Base-by-base conservation (phyloP, 1,284 basidiomycete species). In the Sphagnurus paluster region DNA sequence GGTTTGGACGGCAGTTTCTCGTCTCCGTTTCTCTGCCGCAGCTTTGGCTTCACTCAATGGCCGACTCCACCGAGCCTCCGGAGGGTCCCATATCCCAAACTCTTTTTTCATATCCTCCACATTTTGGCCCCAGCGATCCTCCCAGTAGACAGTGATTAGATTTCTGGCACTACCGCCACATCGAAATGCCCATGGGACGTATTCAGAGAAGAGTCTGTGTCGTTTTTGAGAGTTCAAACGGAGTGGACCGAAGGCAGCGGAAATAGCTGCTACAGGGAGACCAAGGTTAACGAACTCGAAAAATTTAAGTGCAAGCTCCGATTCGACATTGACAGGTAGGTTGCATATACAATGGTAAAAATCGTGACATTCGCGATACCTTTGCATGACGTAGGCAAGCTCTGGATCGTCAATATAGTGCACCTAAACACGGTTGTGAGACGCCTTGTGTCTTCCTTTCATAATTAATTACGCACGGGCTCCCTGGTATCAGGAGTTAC, bases 361-460 rank as follows among this genome's bases (percentile, higher is more conserved):
- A 69, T 98, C 93, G 69, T 98, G 96, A 56, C 90, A 96, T 71
- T 99, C 95, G 29, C 97, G 88, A 66, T 99, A 99, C 34, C 97
- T 87, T 58, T 97, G 93, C 87, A 99, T 94, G 46, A 98, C 92
- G 66, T 98, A 97, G 21, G 94, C 94, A 9, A 96, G 79, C 58
- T 94, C 92, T 1, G 93, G 90, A 56, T 96, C 93, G 60, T 91
- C 81, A 56, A 99, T 90, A 65, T 98, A 98, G 56, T 87, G 89
- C 4, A 97, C 93, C 93, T 76, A 24, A 25, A 42, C 20, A 44
- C 16, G 34, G 39, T 23, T 34, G 17, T 20, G 17, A 38, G 25
- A 34, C 14, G 16, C 13, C 8, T 30, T n/a, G 29, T 20, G 13
- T 19, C 5, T 11, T n/a, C 19, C n/a, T 13, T 19, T 17, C 17